These are phyloP conservation scores for Trichosporon ovoides DNA, from an alignment of 1,284 basidiomycete species.

Conservation along the genomic window DNA sequence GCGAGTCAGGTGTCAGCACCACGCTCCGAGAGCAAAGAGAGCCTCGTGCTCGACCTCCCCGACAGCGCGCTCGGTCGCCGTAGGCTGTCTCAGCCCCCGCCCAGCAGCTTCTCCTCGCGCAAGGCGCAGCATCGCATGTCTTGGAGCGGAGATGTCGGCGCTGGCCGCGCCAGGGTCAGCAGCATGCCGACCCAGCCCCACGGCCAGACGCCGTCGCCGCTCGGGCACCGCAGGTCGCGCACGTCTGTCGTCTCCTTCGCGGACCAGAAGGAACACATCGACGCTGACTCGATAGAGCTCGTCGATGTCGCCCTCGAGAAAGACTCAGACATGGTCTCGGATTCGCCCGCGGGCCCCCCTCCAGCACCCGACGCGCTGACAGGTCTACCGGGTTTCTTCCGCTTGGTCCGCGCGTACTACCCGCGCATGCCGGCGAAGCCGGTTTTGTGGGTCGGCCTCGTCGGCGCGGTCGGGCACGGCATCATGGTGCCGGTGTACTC, in stretches of 20 bases:
- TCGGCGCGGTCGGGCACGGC: conserved; percentile 64
- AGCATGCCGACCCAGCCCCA: background rate
- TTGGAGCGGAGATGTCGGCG: conserved; percentile 28
- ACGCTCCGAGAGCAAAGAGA: background rate
- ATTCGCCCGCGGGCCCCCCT: no score
- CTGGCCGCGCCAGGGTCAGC: background rate
- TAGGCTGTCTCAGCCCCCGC: background rate
- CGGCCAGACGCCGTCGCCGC: background rate
- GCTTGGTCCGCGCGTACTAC: conserved; percentile 59
- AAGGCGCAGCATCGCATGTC: conserved; percentile 29
- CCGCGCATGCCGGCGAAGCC: conserved; percentile 71
- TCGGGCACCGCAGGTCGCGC: background rate
- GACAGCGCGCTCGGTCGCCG: no score
- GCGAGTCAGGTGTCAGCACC: background rate
- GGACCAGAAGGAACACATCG: background rate
- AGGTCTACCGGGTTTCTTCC: conserved; percentile 42
- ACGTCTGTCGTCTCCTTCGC: background rate
- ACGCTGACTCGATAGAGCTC: background rate
- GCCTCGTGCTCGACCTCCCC: background rate
- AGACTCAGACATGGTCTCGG: no score
- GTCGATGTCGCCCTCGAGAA: background rate
- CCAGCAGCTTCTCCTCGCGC: conserved; percentile 13
- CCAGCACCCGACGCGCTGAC: background rate
- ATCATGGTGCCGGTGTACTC: conserved; percentile 88
- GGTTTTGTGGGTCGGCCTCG: conserved; percentile 62